Evolutionary conservation across 257 asterid species (phyloP), one percentile per base, ranked within the genome.

Genomic region (Solanum neorickii): DNA sequence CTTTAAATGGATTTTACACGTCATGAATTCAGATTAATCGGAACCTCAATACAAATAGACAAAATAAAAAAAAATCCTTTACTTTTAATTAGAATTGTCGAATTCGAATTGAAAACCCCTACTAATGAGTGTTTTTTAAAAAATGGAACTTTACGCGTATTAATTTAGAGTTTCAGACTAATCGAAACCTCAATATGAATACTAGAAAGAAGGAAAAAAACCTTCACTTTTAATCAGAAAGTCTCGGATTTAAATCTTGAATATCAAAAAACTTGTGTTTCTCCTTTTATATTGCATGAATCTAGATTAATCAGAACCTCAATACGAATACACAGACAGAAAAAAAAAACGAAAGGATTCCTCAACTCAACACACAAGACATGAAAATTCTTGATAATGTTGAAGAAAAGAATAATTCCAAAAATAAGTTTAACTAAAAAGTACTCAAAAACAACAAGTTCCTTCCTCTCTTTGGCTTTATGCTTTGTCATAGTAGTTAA

Each of bases 361-460:
- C 92, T 90, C 89, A 88, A 82, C 90, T 86, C 89, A 89, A 82
- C 72, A 84, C 78, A 91, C 90, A 91, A 94, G 95, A 84, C 78
- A 91, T 27, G 70, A 62, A 85, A 88, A 90, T 92, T 87, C 92
- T 83, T 89, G 92, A 74, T 52, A 77, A 73, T 86, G 83, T 86
- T 91, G 88, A 96, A 94, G 98, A 89, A 90, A 94, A 95, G 98
- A 82, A 95, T 92, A 91, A 88, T 88, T 83, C 31, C 77, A 29
- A 20, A 56, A 72, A 62, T 65, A 87, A 69, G 86, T 39, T 39
- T 37, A 35, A 88, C 87, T 86, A 88, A 91, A 91, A 91, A 90
- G 91, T 65, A 27, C 86, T 42, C 29, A 84, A 84, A 56, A 87
- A 62, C 86, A 87, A 76, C 20, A 73, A 20, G 52, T 56, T 39